Evolutionary conservation across 1,139 yeast species (phyloP).

Genomic region (Debaryomycetaceae sp.): DNA sequence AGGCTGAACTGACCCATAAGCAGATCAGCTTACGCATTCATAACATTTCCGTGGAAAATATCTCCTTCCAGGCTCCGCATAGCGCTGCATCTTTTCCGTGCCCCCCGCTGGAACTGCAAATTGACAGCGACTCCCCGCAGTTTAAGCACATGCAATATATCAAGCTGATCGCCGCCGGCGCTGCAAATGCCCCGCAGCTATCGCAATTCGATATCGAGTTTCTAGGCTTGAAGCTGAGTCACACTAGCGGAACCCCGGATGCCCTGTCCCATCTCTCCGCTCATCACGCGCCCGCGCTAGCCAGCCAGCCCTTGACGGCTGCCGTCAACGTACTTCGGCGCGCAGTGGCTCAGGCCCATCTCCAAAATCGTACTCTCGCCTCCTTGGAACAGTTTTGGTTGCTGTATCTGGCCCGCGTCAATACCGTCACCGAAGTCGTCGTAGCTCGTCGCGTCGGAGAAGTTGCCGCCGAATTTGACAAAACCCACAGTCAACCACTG

Average conservation of each 20-base stretch:
- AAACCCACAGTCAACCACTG: too few relatives aligned
- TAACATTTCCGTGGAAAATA: conserved; percentile 43
- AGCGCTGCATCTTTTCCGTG: not conserved
- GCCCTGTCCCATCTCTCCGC: not conserved
- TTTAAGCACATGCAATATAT: conserved; percentile 35
- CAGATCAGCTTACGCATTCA: conserved; percentile 77
- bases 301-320: conserved; percentile 23
- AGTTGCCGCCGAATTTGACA: conserved; percentile 11
- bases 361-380: conserved; percentile 23
- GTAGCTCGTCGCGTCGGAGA: conserved; percentile 11
- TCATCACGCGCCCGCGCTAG: conserved; percentile 44
- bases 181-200: not conserved
- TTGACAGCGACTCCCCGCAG: conserved; percentile 13
- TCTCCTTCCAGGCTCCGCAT: too few relatives aligned
- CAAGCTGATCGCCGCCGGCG: conserved; percentile 9
- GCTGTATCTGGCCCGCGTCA: conserved; percentile 17
- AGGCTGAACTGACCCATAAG: conserved; percentile 70
- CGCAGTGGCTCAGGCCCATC: conserved; percentile 23
- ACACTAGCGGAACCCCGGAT: conserved; percentile 50
- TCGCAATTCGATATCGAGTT: conserved; percentile 55
- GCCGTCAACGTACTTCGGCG: conserved; percentile 22
- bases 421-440: conserved; percentile 15
- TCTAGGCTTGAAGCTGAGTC: conserved; percentile 64
- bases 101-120: conserved; percentile 2
- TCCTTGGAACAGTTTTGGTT: conserved; percentile 21